Percentiles rank a stretch among this genome's conserved stretches.
phyloP scores from a whole-genome alignment of 257 asterid genomes.

The Nemophila menziesii region DNA sequence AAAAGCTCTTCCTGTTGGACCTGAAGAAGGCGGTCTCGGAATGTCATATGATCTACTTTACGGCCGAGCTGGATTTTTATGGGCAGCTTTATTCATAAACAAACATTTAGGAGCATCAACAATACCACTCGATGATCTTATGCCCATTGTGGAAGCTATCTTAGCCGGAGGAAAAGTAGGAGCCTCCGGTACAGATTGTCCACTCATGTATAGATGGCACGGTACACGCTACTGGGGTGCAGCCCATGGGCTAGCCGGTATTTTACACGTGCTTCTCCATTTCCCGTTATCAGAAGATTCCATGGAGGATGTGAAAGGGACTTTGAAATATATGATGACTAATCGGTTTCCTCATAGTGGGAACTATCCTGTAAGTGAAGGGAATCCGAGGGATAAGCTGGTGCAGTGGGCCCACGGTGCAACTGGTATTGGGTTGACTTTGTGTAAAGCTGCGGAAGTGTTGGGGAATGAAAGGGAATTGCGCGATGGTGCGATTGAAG shows the following conservation, averaged over 20 bases:
- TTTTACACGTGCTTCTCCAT: constrained; percentile 52
- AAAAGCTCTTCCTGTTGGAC: constrained; percentile 65
- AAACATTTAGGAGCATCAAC: constrained; percentile 37
- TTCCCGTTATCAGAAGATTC: constrained; percentile 33
- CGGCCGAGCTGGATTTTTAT: constrained; percentile 69
- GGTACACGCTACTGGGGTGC: constrained; percentile 93
- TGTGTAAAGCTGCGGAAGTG: constrained; percentile 70
- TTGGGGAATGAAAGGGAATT: constrained; percentile 44
- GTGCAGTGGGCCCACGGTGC: constrained; percentile 90
- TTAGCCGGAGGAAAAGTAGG: constrained; percentile 71
- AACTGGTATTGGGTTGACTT: constrained; percentile 51
- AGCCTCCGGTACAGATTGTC: constrained; percentile 44
- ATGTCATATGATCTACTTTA: constrained; percentile 66
- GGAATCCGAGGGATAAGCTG: constrained; percentile 64
- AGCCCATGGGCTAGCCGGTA: constrained; percentile 77
- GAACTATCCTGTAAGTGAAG: constrained; percentile 76
- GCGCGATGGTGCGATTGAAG: constrained; percentile 72
- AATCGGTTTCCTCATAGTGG: constrained; percentile 65
- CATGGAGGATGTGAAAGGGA: constrained; percentile 43
- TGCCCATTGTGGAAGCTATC: constrained; percentile 62
- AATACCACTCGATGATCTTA: constrained; percentile 35
- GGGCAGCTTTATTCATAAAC: constrained; percentile 62
- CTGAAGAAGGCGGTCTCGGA: constrained; percentile 75
- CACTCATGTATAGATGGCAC: constrained; percentile 83
- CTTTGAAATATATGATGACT: constrained; percentile 72